A percentile compares a stretch with the other conserved stretches of the same genome.
phyloP scores from a whole-genome alignment of 2,329 filamentous ascomycete species.

The Coniochaeta prunicola region DNA sequence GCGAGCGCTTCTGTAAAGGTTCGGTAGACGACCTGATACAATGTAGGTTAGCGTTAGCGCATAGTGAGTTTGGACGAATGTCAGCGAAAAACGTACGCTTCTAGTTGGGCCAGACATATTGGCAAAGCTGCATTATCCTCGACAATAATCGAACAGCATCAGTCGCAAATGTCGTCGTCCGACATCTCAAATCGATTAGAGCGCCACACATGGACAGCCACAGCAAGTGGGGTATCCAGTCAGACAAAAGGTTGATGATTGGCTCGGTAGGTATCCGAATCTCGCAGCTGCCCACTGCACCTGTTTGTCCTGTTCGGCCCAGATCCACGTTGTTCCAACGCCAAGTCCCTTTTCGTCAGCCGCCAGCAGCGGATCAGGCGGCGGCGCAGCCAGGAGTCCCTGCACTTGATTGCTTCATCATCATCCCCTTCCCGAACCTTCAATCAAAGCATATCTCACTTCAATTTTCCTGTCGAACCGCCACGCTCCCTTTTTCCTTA shows the following conservation, averaged over 20 bases:
- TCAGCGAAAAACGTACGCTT: slow-evolving; percentile 14
- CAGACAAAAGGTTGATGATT: not conserved
- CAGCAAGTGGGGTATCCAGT: not conserved
- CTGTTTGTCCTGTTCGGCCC: not conserved
- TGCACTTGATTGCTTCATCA: not conserved
- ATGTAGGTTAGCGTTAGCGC: not conserved
- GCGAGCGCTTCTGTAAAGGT: slow-evolving; percentile 43
- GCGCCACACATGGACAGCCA: not conserved
- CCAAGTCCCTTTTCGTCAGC: not conserved
- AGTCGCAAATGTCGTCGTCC: not conserved
- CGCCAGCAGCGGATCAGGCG: not conserved
- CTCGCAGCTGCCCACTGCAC: not conserved
- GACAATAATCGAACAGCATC: not conserved
- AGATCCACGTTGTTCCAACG: not conserved
- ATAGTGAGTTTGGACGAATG: not conserved
- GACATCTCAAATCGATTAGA: not conserved
- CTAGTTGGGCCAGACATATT: slow-evolving; percentile 14
- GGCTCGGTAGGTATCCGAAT: not conserved
- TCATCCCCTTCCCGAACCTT: slow-evolving; percentile 6
- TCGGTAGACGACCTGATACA: slow-evolving; percentile 35
- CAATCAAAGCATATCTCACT: slow-evolving; percentile 7
- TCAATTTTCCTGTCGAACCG: not conserved
- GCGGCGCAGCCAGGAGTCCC: not conserved
- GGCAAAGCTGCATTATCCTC: not conserved
- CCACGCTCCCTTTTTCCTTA: not conserved